Evolutionary conservation across 2,329 filamentous ascomycete genomes (phyloP).

Genomic region (Aspergillus novoparasiticus): DNA sequence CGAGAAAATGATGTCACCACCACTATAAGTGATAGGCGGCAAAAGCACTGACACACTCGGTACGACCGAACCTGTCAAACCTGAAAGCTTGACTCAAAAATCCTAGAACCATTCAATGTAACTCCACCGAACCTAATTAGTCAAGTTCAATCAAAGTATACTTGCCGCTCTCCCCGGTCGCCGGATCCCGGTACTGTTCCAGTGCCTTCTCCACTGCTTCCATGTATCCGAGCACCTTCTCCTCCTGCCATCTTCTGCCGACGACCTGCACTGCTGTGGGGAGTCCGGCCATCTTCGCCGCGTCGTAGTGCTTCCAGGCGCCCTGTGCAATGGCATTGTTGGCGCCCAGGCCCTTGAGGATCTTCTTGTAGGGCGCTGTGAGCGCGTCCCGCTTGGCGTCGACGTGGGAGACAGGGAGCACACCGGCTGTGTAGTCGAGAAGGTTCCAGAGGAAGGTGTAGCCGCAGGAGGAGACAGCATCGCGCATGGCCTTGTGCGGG

Average conservation of each 20-base stretch:
- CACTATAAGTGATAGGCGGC: background rate
- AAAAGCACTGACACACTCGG: background rate
- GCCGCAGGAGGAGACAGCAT: conserved; percentile 82
- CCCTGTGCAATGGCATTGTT: conserved; percentile 80
- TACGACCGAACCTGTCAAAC: background rate
- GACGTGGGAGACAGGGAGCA: conserved; percentile 84
- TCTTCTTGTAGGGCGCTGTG: conserved; percentile 48
- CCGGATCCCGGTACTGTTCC: conserved; percentile 46
- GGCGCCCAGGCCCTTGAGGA: conserved; percentile 39
- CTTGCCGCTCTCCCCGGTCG: conserved; percentile 35
- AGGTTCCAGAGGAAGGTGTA: conserved; percentile 95
- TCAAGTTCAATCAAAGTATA: conserved; percentile 43
- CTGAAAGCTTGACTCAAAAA: background rate
- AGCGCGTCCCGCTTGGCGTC: conserved; percentile 71
- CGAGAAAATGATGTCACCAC: background rate
- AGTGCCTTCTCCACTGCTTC: conserved; percentile 74
- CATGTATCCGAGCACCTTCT: conserved; percentile 85
- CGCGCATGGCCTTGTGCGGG: conserved; percentile 82
- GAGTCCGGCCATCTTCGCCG: conserved; percentile 78
- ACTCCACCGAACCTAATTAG: conserved; percentile 16
- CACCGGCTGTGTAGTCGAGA: conserved; percentile 83
- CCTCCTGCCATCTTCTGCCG: conserved; percentile 77
- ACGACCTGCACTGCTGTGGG: conserved; percentile 86
- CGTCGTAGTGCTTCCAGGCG: conserved; percentile 85
- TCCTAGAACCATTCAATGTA: background rate